Percentiles rank a stretch among this genome's conserved stretches.
Conservation (phyloP, 352 stramenopile genomes). For the Phytophthora ohioensis region DNA sequence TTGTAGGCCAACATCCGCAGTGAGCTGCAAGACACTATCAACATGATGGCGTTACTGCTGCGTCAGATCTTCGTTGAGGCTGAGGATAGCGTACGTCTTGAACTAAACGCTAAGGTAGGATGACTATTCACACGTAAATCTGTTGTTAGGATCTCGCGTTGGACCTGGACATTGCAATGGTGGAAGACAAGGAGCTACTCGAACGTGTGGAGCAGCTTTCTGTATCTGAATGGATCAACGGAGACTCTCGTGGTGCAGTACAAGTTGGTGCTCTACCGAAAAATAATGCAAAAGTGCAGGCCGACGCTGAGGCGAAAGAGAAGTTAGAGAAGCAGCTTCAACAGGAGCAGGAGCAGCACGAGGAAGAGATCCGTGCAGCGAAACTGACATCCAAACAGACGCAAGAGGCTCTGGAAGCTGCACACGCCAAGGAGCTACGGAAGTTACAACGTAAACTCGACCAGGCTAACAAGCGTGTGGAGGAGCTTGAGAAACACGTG, state of each 20-base stretch:
- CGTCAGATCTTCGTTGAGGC: constrained; percentile 82
- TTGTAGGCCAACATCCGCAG: constrained; percentile 73
- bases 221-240: constrained; percentile 74
- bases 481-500: constrained; percentile 64
- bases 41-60: constrained; percentile 88
- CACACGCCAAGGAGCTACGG: constrained; percentile 59
- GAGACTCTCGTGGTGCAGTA: constrained; percentile 37
- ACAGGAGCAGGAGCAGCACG: constrained; percentile 51
- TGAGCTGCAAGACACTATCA: constrained; percentile 86
- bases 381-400: constrained; percentile 55
- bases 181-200: constrained; percentile 79
- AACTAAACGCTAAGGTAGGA: background rate
- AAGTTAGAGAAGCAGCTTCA: constrained; percentile 50
- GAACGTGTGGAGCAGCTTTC: constrained; percentile 81
- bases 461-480: constrained; percentile 57
- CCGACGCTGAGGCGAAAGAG: constrained; percentile 19
- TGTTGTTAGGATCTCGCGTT: constrained; percentile 58
- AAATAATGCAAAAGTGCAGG: constrained; percentile 39
- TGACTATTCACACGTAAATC: background rate
- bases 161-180: constrained; percentile 75
- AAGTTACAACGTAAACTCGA: constrained; percentile 68
- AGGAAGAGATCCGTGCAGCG: constrained; percentile 71
- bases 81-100: constrained; percentile 59
- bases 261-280: constrained; percentile 32
- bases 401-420: constrained; percentile 58